phyloP scores from a whole-genome alignment of 768 basidiomycete genomes.

The Collybia nuda region DNA sequence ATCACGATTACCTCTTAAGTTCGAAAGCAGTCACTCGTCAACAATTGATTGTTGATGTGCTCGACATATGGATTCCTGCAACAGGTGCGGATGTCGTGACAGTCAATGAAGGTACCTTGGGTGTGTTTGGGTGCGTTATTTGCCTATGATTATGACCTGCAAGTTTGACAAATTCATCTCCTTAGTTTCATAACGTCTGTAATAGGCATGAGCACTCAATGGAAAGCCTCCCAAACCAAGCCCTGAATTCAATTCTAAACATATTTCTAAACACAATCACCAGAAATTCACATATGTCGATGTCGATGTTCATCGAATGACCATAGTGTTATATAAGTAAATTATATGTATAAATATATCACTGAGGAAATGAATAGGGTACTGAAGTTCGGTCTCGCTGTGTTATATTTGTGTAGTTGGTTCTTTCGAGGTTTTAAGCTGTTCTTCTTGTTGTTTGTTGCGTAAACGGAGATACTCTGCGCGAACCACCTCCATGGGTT shows the following conservation, averaged over 20 bases:
- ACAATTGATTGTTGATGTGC: slow-evolving; percentile 81
- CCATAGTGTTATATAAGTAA: no score
- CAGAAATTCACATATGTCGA: not conserved
- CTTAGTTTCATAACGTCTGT: slow-evolving; percentile 67
- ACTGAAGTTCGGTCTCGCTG: not conserved
- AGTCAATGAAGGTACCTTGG: slow-evolving; percentile 83
- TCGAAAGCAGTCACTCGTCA: slow-evolving; percentile 65
- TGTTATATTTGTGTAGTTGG: not conserved
- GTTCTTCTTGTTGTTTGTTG: slow-evolving; percentile 32
- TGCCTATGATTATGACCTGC: slow-evolving; percentile 1
- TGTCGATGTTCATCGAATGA: no score
- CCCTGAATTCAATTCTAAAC: not conserved
- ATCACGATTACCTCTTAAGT: slow-evolving; percentile 28
- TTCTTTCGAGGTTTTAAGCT: slow-evolving; percentile 2
- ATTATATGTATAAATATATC: not conserved
- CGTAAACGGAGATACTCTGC: slow-evolving; percentile 73
- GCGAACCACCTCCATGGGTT: slow-evolving; percentile 71
- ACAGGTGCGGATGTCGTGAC: slow-evolving; percentile 73
- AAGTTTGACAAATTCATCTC: slow-evolving; percentile 2
- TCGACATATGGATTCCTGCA: slow-evolving; percentile 91
- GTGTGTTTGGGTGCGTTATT: slow-evolving; percentile 72
- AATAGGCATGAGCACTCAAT: slow-evolving; percentile 68
- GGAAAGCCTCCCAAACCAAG: slow-evolving; percentile 48
- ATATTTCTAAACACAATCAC: not conserved
- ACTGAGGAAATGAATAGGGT: not conserved